Conservation (phyloP, 2,329 filamentous ascomycete genomes). For the Leptodontidium sp. region DNA sequence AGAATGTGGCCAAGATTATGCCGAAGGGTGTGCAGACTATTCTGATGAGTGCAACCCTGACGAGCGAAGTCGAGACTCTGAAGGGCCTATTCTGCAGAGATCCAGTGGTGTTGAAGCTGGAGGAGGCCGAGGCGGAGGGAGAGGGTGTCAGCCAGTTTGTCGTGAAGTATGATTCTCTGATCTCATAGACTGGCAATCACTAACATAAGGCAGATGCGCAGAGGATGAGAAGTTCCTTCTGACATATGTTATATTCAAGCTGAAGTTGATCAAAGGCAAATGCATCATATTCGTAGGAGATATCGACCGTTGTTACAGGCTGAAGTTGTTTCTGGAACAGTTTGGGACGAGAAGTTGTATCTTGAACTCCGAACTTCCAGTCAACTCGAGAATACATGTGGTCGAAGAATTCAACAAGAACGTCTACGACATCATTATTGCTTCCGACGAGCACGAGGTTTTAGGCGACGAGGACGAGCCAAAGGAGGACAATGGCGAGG, state of each 20-base stretch:
- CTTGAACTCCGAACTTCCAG: conserved; percentile 90
- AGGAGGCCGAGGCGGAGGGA: conserved; percentile 80
- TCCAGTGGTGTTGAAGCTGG: conserved; percentile 81
- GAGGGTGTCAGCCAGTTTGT: conserved; percentile 86
- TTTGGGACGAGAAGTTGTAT: conserved; percentile 95
- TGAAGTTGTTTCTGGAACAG: conserved; percentile 96
- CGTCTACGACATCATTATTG: conserved; percentile 97
- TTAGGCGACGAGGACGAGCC: conserved; percentile 66
- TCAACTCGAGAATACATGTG: conserved; percentile 92
- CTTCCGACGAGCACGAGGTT: conserved; percentile 89
- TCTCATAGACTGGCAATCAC: conserved; percentile 6
- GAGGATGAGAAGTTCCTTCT: conserved; percentile 98
- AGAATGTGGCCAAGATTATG: conserved; percentile 78
- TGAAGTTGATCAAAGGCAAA: conserved; percentile 93
- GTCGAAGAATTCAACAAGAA: conserved; percentile 98
- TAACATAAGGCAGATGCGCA: conserved; percentile 66
- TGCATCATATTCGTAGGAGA: conserved; percentile 86
- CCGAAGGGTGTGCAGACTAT: conserved; percentile 89
- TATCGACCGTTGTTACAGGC: conserved; percentile 86
- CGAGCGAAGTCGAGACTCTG: conserved; percentile 83
- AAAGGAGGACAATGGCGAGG: conserved; percentile 48
- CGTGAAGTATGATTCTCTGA: conserved; percentile 66
- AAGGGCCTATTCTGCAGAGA: conserved; percentile 86
- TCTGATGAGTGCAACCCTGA: conserved; percentile 93
- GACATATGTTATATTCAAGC: conserved; percentile 92